phyloP scores from a whole-genome alignment of 352 stramenopile species.

The Albugo candida region DNA sequence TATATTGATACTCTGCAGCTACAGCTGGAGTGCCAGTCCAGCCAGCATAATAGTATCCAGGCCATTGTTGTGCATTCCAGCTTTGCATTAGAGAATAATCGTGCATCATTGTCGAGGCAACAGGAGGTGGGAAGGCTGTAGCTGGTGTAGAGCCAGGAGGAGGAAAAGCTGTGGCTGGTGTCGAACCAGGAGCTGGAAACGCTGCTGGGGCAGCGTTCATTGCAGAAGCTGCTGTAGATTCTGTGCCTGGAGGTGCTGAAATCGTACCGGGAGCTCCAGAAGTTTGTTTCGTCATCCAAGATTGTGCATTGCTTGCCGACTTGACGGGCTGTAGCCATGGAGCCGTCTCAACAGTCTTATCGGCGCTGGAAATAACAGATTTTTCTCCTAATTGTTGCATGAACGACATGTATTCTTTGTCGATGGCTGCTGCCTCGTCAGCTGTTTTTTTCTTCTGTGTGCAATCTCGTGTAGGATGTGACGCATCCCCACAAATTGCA shows the following conservation, averaged over 20 bases:
- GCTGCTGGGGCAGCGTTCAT: not conserved
- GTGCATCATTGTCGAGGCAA: constrained; percentile 16
- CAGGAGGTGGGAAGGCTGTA: constrained; percentile 28
- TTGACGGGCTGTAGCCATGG: constrained; percentile 55
- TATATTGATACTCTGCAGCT: not conserved
- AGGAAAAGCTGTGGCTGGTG: constrained; percentile 1
- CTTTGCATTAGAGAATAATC: constrained; percentile 2
- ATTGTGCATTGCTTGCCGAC: constrained; percentile 17
- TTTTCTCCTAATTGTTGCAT: constrained; percentile 76
- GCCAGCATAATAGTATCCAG: constrained; percentile 21
- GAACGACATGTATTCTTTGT: constrained; percentile 74
- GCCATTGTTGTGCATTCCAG: constrained; percentile 12
- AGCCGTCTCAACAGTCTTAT: constrained; percentile 13
- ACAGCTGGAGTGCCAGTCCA: not conserved
- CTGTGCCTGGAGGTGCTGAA: constrained; percentile 12
- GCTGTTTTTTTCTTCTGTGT: constrained; percentile 66
- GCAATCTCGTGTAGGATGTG: constrained; percentile 95
- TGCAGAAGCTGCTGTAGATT: constrained; percentile 2
- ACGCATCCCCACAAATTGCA: constrained; percentile 95
- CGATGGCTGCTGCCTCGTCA: constrained; percentile 50
- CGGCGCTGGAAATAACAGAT: constrained; percentile 32
- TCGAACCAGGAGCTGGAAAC: constrained; percentile 12
- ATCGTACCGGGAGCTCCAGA: constrained; percentile 18
- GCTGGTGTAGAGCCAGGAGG: constrained; percentile 12
- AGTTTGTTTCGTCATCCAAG: constrained; percentile 43